A percentile compares a stretch with the other conserved stretches of the same genome.
These are phyloP conservation scores for Malassezia equina DNA, from an alignment of 1,284 basidiomycete genomes.

Conservation along the genomic window DNA sequence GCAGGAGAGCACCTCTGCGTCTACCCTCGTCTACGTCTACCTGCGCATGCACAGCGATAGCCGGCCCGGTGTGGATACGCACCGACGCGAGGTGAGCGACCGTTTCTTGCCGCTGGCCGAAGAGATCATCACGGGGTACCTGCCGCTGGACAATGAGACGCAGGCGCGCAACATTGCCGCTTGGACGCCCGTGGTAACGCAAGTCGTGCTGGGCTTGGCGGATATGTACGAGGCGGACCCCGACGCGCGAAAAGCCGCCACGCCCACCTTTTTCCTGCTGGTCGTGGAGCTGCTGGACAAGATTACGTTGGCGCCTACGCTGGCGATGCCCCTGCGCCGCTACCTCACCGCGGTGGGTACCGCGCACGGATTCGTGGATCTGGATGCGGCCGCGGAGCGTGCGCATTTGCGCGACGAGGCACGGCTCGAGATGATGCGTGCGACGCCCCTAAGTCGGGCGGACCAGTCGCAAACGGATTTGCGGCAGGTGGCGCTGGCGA, in stretches of 20 bases:
- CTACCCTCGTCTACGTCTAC: constrained; percentile 84
- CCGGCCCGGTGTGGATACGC: constrained; percentile 70
- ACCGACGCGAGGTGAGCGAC: constrained; percentile 71
- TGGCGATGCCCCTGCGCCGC: constrained; percentile 10
- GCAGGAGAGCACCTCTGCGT: constrained; percentile 92
- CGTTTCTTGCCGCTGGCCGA: constrained; percentile 85
- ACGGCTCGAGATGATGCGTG: constrained; percentile 1
- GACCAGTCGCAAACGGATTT: constrained; percentile 10
- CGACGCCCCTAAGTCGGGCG: constrained; percentile 1
- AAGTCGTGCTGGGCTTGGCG: constrained; percentile 75
- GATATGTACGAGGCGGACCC: constrained; percentile 9
- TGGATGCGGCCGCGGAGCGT: constrained; percentile 7
- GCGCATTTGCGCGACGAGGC: constrained; percentile 11
- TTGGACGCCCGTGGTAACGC: constrained; percentile 93
- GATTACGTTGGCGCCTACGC: constrained; percentile 10
- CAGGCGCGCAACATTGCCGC: constrained; percentile 91
- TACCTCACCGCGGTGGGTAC: constrained; percentile 14
- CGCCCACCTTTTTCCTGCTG: constrained; percentile 37
- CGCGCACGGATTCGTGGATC: constrained; percentile 7
- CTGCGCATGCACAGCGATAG: constrained; percentile 87
- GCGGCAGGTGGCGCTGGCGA: constrained; percentile 4
- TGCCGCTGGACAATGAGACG: constrained; percentile 75
- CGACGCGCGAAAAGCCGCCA: constrained; percentile 23
- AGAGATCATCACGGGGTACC: constrained; percentile 81
- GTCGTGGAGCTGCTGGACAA: constrained; percentile 41